These are phyloP conservation scores for Huntiella bhutanensis DNA, from an alignment of 2,329 filamentous ascomycete genomes.

Conservation along the genomic window DNA sequence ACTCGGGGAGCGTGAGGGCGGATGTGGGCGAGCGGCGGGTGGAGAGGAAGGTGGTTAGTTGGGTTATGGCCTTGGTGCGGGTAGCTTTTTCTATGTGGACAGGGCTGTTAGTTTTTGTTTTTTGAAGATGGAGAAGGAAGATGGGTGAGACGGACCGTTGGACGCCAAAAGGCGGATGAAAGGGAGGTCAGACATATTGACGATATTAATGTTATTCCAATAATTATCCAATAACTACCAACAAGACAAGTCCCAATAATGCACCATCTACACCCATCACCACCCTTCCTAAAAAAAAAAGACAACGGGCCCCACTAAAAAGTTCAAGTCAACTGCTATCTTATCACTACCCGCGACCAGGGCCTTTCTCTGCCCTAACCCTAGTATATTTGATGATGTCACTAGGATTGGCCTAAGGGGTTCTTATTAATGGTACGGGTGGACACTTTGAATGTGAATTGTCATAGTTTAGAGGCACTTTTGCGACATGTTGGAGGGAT, in stretches of 20 bases:
- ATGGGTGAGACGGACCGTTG: constrained; percentile 40
- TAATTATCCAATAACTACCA: neutral
- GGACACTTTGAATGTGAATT: too few relatives aligned
- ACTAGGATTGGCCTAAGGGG: too few relatives aligned
- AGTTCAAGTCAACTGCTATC: too few relatives aligned
- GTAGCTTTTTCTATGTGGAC: constrained; percentile 48
- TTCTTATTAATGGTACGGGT: too few relatives aligned
- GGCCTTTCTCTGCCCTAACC: too few relatives aligned
- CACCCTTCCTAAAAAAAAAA: too few relatives aligned
- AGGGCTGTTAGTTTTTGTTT: neutral
- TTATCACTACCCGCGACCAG: too few relatives aligned
- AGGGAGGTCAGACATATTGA: constrained; percentile 34
- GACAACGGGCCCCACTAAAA: too few relatives aligned
- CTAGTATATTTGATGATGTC: too few relatives aligned
- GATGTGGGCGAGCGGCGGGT: constrained; percentile 19
- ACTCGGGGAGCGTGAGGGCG: constrained; percentile 45
- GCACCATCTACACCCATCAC: too few relatives aligned
- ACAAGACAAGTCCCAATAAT: neutral
- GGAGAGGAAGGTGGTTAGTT: constrained; percentile 60
- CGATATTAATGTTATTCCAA: constrained; percentile 17
- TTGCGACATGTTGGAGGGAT: too few relatives aligned
- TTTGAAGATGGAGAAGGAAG: neutral
- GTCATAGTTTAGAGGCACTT: too few relatives aligned
- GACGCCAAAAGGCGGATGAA: constrained; percentile 74
- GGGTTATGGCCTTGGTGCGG: constrained; percentile 57